Conservation (phyloP, 2,329 filamentous ascomycete species). For the Pochonia chlamydosporia region DNA sequence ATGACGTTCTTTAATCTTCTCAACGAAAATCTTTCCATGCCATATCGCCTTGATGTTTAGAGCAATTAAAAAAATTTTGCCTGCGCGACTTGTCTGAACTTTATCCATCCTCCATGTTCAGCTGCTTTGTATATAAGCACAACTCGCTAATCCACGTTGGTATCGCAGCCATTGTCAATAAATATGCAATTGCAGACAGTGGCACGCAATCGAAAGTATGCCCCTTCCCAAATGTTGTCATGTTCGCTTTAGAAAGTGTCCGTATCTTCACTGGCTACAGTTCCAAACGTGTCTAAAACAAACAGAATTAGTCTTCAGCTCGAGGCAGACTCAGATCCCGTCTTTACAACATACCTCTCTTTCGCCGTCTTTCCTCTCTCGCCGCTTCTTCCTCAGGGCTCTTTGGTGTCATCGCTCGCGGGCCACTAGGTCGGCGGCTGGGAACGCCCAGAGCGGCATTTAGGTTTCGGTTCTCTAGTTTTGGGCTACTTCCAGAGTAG, state of each 20-base stretch:
- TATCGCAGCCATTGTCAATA: no score
- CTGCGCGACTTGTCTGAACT: no score
- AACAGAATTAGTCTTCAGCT: no score
- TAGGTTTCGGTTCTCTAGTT: constrained; percentile 52
- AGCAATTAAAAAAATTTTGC: no score
- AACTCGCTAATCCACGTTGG: no score
- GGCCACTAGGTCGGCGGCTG: constrained; percentile 50
- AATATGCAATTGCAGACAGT: no score
- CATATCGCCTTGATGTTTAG: no score
- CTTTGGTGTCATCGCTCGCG: constrained; percentile 56
- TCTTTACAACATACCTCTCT: constrained; percentile 45
- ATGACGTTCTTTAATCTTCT: background rate
- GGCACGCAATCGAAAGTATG: no score
- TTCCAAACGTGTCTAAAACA: constrained; percentile 20
- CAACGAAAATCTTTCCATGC: constrained; percentile 3
- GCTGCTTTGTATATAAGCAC: no score
- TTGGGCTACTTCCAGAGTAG: constrained; percentile 49
- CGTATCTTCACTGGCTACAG: constrained; percentile 26
- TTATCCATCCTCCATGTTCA: no score
- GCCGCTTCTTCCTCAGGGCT: constrained; percentile 41
- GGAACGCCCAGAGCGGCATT: constrained; percentile 47
- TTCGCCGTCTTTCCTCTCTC: constrained; percentile 44
- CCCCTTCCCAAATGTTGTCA: no score
- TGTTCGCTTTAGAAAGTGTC: constrained; percentile 27
- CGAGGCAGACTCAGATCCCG: no score